Base-by-base conservation (phyloP, 805 yeast species). In the Saccharomycopsis babjevae region DNA sequence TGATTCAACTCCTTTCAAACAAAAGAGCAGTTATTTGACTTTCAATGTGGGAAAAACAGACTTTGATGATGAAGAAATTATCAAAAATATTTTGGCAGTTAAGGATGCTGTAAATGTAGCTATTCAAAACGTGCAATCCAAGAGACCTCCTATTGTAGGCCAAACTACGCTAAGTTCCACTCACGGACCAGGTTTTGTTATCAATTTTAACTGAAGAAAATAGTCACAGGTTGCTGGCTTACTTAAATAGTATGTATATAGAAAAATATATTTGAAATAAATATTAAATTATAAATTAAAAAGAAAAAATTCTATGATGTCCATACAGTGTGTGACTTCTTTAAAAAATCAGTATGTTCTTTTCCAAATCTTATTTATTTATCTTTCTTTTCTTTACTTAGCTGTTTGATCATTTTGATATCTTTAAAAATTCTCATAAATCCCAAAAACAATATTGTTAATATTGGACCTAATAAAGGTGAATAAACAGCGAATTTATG, bases 401-500 rank as follows among this genome's bases (percentile, higher is more conserved):
- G 10, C 42, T 54, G 54, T 50, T 46, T 61, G n/a, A 59, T 39
- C 22, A 34, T 34, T 36, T 57, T 61, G 8, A 63, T 25, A 50
- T 81, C 85, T 55, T 73, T 73, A 18, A 79, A 15, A 2, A 78
- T 65, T 62, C 84, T 81, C 3, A 84, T 25, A 0, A 80, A 59
- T 0, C 86, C 87, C 60, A 85, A 70, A 1, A 77, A 22, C 13
- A 81, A 69, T 25, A 94, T 91, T 30, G 93, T 81, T 1, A 81
- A 74, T 40, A 91, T 75, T 1, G 99, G 99, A 0, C 98, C 98
- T 40, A 92, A 71, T 54, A 93, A 74, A 0, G 99, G 99, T 69
- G 90, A 76, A 66, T 91, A 94, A 1, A 94, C 96, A 0, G 99
- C 98, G 68, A 94, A 78, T 71, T 89, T 92, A 70, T 93, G 99